Base-by-base conservation (phyloP, 208 protist genomes). In the Novymonas esmeraldas region DNA sequence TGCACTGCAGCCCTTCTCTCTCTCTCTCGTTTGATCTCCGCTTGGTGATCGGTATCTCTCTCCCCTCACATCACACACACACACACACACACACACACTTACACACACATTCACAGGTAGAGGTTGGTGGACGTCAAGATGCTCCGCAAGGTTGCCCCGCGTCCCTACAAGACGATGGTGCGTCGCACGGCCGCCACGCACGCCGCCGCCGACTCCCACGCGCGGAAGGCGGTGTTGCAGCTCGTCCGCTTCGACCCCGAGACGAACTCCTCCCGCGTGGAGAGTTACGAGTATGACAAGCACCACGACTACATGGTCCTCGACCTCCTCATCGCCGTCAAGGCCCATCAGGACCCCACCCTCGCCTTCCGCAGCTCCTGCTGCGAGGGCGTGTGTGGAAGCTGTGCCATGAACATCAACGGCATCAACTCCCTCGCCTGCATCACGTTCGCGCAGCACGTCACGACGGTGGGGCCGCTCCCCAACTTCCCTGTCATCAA, bases 341-440 rank as follows among this genome's bases (percentile, higher is more conserved):
- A 97, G 79, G 90, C 91, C 18, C 89, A 96, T 54, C 91, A 97
- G 76, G 93, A 97, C 72, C 91, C 91, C 26, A 93, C 91, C 44
- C 73, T 97, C 22, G 87, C 93, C 3, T 97, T 97, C 72, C 86
- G 93, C 24, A 86, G 82, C 62, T 97, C 93, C 31, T 97, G 93
- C 73, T 95, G 90, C 64, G 90, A 97, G 73, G 93, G 93, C 16
- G 92, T 97, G 44, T 97, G 93, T 64, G 93, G 93, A n/a, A 95
- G 89, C 79, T 97, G 93, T 54, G 93, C 93, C n/a, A 97, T 97
- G 93, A 97, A 94, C 72, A 96, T 97, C 68, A 97, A 97, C 74
- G 93, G 93, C 24, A 87, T 95, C 71, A 97, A 97, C 85, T 93
- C 89, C 41, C 85, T 97, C 20, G 93, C 93, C 29, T 97, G 93